Percentiles rank a stretch among this genome's conserved stretches.
phyloP scores from a whole-genome alignment of 768 basidiomycete species.

The Phaeotremella skinneri region DNA sequence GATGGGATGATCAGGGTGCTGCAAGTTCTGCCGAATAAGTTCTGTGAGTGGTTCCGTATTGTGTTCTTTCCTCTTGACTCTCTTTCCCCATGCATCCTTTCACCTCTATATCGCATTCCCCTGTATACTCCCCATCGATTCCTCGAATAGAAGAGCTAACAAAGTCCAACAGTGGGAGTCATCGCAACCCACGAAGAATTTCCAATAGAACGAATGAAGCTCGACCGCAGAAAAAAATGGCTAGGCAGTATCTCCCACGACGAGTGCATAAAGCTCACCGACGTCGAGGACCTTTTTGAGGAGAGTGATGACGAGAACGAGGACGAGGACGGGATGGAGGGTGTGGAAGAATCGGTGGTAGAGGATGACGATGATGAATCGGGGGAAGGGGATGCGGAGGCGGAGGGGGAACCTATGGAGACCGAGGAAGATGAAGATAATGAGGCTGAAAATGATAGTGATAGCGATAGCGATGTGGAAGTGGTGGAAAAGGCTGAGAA shows the following conservation, averaged over 20 bases:
- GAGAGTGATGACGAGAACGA: constrained; percentile 55
- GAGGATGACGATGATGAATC: constrained; percentile 7
- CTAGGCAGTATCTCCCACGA: constrained; percentile 92
- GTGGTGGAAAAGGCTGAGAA: not conserved
- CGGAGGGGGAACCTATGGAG: constrained; percentile 8
- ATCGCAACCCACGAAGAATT: constrained; percentile 89
- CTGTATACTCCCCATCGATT: not conserved
- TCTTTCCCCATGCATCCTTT: not conserved
- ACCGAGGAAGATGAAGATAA: constrained; percentile 1
- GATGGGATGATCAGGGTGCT: constrained; percentile 87
- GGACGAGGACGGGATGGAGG: constrained; percentile 23
- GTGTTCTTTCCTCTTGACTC: not conserved
- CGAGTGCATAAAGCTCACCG: constrained; percentile 76
- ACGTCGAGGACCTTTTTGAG: constrained; percentile 73
- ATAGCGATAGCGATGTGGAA: not conserved
- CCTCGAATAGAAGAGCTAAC: not conserved
- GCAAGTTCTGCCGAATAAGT: constrained; percentile 80
- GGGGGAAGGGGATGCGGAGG: constrained; percentile 9
- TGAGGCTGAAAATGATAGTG: not conserved
- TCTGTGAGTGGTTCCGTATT: too few relatives aligned
- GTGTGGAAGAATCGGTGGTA: constrained; percentile 7
- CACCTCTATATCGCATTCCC: not conserved
- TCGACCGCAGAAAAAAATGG: constrained; percentile 70
- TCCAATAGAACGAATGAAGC: constrained; percentile 80
- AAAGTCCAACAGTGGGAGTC: constrained; percentile 66